Evolutionary conservation across 2,329 filamentous ascomycete genomes (phyloP).

Genomic region (Blastomyces silverae): DNA sequence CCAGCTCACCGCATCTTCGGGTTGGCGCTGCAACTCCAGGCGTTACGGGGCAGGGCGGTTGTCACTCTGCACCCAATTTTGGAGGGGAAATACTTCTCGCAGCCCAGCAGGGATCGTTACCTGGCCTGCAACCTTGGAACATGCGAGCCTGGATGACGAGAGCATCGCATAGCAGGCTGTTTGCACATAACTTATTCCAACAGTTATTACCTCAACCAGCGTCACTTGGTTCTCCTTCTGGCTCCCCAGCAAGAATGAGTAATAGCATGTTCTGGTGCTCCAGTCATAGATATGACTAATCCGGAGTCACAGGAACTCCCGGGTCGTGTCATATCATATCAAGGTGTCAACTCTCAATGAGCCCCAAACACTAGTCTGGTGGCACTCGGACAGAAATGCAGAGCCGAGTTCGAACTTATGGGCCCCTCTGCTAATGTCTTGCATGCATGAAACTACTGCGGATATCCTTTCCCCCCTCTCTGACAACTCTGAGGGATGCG

Average conservation of each 20-base stretch:
- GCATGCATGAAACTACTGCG: constrained; percentile 12
- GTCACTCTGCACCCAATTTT: constrained; percentile 6
- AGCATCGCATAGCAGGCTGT: neutral
- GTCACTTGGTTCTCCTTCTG: neutral
- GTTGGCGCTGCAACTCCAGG: neutral
- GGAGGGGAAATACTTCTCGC: constrained; percentile 10
- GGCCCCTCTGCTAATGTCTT: neutral
- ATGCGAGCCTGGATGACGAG: neutral
- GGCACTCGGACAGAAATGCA: neutral
- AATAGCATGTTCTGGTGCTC: neutral
- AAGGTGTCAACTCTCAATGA: neutral
- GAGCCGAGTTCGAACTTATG: neutral
- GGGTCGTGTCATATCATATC: neutral
- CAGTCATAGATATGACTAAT: neutral
- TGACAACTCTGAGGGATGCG: neutral
- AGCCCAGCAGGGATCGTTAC: neutral
- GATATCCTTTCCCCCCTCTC: neutral
- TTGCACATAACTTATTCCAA: too few species aligned
- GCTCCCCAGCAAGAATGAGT: neutral
- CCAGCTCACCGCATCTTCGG: constrained; percentile 16
- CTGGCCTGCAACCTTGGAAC: neutral
- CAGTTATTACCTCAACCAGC: too few species aligned
- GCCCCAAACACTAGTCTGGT: constrained; percentile 1
- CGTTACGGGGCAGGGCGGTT: neutral
- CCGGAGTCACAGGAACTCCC: too few species aligned